Evolutionary conservation across 2,329 filamentous ascomycete species (phyloP), one percentile per base, ranked within the genome.

Genomic region (Raffaelea ambrosiae): DNA sequence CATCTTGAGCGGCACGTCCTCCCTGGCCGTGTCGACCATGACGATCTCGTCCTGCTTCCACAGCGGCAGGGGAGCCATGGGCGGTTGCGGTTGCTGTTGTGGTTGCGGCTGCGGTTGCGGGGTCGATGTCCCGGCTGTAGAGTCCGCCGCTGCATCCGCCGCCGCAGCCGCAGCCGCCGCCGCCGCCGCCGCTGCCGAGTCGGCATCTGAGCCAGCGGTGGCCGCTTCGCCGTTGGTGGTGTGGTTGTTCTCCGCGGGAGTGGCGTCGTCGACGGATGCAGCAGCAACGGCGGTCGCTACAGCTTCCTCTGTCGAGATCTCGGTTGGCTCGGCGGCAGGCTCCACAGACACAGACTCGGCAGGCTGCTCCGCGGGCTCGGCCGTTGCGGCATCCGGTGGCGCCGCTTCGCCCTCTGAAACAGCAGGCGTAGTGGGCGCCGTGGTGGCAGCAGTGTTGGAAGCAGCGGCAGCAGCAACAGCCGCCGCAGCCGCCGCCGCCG

Each of bases 21-120:
- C 79, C 39, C 69, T 72, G 40, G 80, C 75, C 52, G 74, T 75
- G 53, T 83, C 79, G 38, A 84, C 73, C 67, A 83, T 77, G 51
- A 79, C 68, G 36, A 69, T 62, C 43, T 54, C 54, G 39, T 49
- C 54, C 10, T 51, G 33, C 41, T 54, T 49, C 49, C 50, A 55
- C 19, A 54, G 50, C 22, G 52, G 52, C 41, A 52, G 47, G 29
- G 51, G 46, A n/a, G 47, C 38, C 20, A 66, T 60, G 52, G 66
- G 61, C 29, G 63, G 60, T 21, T 65, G 45, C 62, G 55, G 56
- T 57, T 29, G 58, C 64, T 36, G 67, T 18, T 44, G n/a, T 7
- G 31, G n/a, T 36, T 20, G 18, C 20, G 31, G 14, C 8, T 33
- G 35, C 35, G 18, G 35, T 14, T 38, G 8, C 18, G 7, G 35